Evolutionary conservation across 768 basidiomycete genomes (phyloP).

Genomic region (Trametes maxima): DNA sequence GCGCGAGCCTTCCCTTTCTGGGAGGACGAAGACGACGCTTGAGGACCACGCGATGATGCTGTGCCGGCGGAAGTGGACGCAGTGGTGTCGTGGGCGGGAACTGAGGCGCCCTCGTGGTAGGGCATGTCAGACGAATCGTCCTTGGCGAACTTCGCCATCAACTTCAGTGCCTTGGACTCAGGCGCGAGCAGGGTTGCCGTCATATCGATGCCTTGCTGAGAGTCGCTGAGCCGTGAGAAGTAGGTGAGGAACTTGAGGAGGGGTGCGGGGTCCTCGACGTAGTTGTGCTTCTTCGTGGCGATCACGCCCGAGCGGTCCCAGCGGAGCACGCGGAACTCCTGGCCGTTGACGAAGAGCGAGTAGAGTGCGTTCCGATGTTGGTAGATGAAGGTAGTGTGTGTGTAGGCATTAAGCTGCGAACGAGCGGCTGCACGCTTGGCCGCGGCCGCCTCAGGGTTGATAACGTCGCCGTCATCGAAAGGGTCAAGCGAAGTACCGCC

Average conservation of each 20-base stretch:
- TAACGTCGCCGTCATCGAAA: not conserved
- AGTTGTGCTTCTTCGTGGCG: not conserved
- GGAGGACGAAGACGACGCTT: no score
- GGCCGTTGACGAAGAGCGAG: constrained; percentile 3
- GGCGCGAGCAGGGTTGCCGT: not conserved
- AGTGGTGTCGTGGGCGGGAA: no score
- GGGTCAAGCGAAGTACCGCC: not conserved
- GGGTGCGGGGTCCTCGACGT: not conserved
- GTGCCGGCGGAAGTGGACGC: no score
- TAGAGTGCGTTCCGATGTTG: constrained; percentile 5
- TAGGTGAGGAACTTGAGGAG: not conserved
- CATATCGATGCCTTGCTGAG: not conserved
- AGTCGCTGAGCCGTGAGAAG: not conserved
- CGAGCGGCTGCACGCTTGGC: not conserved
- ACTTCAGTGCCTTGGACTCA: not conserved
- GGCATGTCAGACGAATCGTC: no score
- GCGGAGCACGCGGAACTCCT: not conserved
- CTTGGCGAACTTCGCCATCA: not conserved
- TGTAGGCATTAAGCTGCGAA: not conserved
- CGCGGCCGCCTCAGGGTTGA: not conserved
- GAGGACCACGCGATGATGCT: no score
- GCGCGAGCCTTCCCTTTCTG: no score
- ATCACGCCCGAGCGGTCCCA: constrained; percentile 1
- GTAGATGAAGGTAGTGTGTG: not conserved
- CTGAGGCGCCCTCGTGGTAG: no score